Percentiles rank a stretch among this genome's conserved stretches.
Conservation (phyloP, 176 grass and related monocot species). For the Carex littledalei region DNA sequence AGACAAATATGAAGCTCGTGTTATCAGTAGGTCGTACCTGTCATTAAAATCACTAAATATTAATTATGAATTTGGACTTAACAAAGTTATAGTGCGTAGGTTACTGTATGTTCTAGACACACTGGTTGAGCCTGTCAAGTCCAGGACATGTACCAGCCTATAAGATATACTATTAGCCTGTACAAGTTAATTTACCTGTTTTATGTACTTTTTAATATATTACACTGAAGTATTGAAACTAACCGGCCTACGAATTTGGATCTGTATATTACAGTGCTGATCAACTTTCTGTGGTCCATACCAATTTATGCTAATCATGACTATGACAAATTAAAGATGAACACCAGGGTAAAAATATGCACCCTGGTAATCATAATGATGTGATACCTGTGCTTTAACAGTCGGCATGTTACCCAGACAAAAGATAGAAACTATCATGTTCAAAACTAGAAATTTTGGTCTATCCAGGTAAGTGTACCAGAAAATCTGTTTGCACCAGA, state of each 20-base stretch:
- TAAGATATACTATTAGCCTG: no score
- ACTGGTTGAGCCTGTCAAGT: neutral
- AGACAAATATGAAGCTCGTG: constrained; percentile 71
- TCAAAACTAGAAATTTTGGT: neutral
- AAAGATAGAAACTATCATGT: neutral
- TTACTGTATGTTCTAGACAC: neutral
- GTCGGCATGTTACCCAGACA: neutral
- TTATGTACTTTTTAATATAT: neutral
- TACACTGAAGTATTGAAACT: neutral
- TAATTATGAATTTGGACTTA: neutral
- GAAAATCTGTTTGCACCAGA: neutral
- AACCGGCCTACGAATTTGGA: neutral
- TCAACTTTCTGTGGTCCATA: neutral
- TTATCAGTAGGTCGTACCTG: constrained; percentile 59
- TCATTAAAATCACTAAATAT: neutral
- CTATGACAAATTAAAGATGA: neutral
- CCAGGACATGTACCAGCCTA: neutral
- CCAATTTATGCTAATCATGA: neutral
- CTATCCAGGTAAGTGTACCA: neutral
- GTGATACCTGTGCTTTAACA: neutral
- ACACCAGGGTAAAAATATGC: neutral
- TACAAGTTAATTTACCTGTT: neutral
- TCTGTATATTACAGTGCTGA: neutral
- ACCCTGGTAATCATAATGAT: neutral
- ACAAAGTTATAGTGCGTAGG: neutral